These are phyloP conservation scores for Mycosphaerella sp. DNA, from an alignment of 2,329 filamentous ascomycete genomes.

Conservation along the genomic window DNA sequence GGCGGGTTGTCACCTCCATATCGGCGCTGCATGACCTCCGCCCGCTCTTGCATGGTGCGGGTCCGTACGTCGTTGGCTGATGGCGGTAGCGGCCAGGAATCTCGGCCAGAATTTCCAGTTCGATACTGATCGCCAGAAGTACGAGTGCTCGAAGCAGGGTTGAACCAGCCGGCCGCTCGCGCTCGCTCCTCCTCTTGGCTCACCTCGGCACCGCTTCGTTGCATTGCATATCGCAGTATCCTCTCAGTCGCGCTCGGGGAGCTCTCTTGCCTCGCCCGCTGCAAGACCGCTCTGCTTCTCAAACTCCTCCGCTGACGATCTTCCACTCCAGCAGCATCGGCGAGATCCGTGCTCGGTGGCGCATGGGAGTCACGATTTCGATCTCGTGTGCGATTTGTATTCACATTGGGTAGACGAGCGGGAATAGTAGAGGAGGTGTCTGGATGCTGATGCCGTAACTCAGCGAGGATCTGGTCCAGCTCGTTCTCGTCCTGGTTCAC, in stretches of 20 bases:
- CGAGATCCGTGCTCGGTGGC: slow-evolving; percentile 25
- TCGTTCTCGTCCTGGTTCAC: slow-evolving; percentile 34
- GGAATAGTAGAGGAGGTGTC: neutral
- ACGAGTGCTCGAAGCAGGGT: slow-evolving; percentile 12
- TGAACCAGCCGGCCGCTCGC: slow-evolving; percentile 32
- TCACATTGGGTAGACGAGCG: slow-evolving; percentile 32
- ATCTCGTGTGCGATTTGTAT: slow-evolving; percentile 32
- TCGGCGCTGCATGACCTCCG: slow-evolving; percentile 32
- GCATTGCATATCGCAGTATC: slow-evolving; percentile 38
- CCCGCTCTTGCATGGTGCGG: slow-evolving; percentile 25
- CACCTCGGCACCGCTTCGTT: slow-evolving; percentile 34
- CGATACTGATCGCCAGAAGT: slow-evolving; percentile 17
- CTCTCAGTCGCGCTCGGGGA: slow-evolving; percentile 32
- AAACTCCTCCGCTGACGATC: slow-evolving; percentile 30
- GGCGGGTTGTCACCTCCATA: slow-evolving; percentile 32
- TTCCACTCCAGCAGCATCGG: slow-evolving; percentile 23
- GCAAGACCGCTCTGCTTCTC: slow-evolving; percentile 30
- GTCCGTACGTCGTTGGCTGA: slow-evolving; percentile 19
- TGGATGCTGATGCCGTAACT: slow-evolving; percentile 35
- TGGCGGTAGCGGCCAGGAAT: slow-evolving; percentile 25
- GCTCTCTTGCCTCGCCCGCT: slow-evolving; percentile 29
- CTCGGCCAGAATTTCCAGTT: slow-evolving; percentile 13
- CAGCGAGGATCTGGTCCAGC: slow-evolving; percentile 37
- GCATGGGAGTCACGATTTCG: slow-evolving; percentile 21
- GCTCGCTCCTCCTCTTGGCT: slow-evolving; percentile 32